Conservation (phyloP, 441 rosid species). For the Euphorbia celastroides region DNA sequence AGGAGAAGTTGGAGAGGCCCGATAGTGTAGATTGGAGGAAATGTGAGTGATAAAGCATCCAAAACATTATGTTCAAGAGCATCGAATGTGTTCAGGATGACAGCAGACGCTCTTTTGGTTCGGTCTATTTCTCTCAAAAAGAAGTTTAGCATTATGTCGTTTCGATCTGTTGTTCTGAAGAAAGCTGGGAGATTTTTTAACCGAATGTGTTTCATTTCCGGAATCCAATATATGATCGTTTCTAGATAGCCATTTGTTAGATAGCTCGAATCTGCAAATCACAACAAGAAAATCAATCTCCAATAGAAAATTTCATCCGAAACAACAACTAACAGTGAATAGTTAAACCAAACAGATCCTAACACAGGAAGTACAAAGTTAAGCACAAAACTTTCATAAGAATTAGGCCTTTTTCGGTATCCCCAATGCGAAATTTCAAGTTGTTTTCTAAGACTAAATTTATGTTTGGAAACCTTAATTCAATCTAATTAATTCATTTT, state of each 20-base stretch:
- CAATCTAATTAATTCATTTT: too few relatives aligned
- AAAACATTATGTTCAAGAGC: conserved; percentile 13
- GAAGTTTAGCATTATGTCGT: conserved; percentile 15
- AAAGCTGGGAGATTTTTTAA: conserved; percentile 18
- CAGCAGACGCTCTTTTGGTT: conserved; percentile 12
- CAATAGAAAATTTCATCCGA: too few relatives aligned
- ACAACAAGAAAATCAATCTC: too few relatives aligned
- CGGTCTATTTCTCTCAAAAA: background rate
- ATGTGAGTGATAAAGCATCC: background rate
- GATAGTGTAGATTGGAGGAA: background rate
- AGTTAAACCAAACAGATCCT: too few relatives aligned
- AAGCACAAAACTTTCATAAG: too few relatives aligned
- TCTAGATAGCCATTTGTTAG: conserved; percentile 13
- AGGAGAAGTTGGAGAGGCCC: background rate
- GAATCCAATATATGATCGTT: conserved; percentile 9
- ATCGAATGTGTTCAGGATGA: conserved; percentile 21
- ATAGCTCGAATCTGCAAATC: background rate
- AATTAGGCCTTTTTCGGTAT: too few relatives aligned
- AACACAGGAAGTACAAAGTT: too few relatives aligned
- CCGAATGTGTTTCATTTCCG: conserved; percentile 5
- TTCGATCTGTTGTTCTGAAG: conserved; percentile 15
- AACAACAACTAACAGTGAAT: too few relatives aligned
- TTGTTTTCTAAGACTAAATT: too few relatives aligned
- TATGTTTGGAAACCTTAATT: too few relatives aligned
- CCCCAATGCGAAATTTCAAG: too few relatives aligned